Evolutionary conservation across 1,284 basidiomycete genomes (phyloP), one percentile per base, ranked within the genome.

Genomic region (Rhodofomes roseus): DNA sequence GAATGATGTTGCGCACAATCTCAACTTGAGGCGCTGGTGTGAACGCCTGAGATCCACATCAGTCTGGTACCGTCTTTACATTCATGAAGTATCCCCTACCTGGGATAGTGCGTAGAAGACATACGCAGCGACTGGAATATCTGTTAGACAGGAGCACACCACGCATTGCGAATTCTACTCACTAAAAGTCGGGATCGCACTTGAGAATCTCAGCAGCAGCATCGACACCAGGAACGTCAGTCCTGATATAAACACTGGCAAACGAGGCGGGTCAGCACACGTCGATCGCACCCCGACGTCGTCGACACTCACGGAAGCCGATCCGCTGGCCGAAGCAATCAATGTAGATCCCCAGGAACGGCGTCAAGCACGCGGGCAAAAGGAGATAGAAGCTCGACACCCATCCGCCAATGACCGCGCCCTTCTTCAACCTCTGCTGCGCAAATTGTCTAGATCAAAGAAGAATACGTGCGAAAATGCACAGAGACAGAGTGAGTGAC

Each of bases 331-430:
- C 78, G 58, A 71, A 76, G 7, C 73, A 63, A 66, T 79, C 78
- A 57, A 79, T 76, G 63, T 76, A 77, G 57, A 79, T 72, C 18
- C 78, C 77, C 53, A 78, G 60, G 68, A 79, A 77, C 25, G 78
- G 78, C 1, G 77, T 79, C 62, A 79, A 63, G 57, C 74, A 74
- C 8, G 76, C 74, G 0, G 78, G 78, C 2, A 79, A 72, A 37
- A 79, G 69, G 41, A 79, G 68, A 66, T 79, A 79, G 68, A 79
- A 76, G 62, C 76, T 78, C 5, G 77, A 77, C n/a, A 79, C 78
- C 78, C 78, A 79, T 59, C 78, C 77, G 18, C 76, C 77, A 43
- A 79, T 73, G 55, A 79, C 75, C n/a, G 78, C 77, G 43, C 77
- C 77, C 65, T 78, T 77, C 66, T 77, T 70, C 53, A 79, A 66